A percentile compares a stretch with the other conserved stretches of the same genome.
phyloP scores from a whole-genome alignment of 2,329 filamentous ascomycete species.

The Madurella mycetomatis region DNA sequence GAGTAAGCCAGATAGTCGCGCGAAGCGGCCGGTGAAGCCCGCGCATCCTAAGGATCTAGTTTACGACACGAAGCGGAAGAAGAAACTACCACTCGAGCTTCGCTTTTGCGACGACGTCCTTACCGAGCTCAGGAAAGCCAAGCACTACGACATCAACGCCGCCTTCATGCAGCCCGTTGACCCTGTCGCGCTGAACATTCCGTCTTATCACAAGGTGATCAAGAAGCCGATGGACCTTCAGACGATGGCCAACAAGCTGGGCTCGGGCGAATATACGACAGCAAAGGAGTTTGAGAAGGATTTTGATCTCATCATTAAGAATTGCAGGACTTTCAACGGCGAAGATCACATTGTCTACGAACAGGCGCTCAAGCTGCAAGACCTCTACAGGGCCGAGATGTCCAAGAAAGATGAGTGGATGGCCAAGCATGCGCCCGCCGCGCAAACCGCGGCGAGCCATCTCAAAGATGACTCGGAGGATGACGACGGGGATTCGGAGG shows the following conservation, averaged over 20 bases:
- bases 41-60: constrained; percentile 89
- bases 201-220: constrained; percentile 86
- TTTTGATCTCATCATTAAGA: constrained; percentile 76
- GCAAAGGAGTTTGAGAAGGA: constrained; percentile 84
- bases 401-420: constrained; percentile 77
- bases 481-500: constrained; percentile 60
- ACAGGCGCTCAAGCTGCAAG: constrained; percentile 68
- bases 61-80: constrained; percentile 77
- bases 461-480: constrained; percentile 70
- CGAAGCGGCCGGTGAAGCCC: constrained; percentile 90
- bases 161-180: constrained; percentile 85
- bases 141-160: constrained; percentile 62
- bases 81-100: constrained; percentile 84
- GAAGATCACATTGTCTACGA: constrained; percentile 67
- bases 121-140: constrained; percentile 69
- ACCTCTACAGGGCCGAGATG: constrained; percentile 72
- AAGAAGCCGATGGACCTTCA: constrained; percentile 95
- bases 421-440: constrained; percentile 62
- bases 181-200: constrained; percentile 88
- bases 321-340: constrained; percentile 87
- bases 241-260: constrained; percentile 75
- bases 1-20: constrained; percentile 69
- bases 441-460: constrained; percentile 57
- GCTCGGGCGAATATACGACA: constrained; percentile 71
- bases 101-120: constrained; percentile 84